These are phyloP conservation scores for Immersiella caudata DNA, from an alignment of 495 filamentous ascomycete species.

Conservation along the genomic window DNA sequence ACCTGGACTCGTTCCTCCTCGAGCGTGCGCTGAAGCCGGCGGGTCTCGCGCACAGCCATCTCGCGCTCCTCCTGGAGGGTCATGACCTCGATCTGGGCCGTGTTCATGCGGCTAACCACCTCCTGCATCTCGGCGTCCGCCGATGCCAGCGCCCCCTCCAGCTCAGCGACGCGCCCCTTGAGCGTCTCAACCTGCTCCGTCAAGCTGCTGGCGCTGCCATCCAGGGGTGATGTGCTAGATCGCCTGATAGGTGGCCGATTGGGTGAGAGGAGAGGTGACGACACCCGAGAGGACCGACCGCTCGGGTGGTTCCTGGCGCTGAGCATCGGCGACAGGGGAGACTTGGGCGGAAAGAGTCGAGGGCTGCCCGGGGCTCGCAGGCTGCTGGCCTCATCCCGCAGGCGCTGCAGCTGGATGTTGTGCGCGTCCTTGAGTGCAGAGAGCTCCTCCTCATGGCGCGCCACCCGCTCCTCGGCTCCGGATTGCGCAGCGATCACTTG, in stretches of 20 bases:
- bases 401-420: slow-evolving; percentile 73
- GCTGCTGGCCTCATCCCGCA: slow-evolving; percentile 55
- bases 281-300: slow-evolving; percentile 53
- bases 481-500: slow-evolving; percentile 81
- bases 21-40: slow-evolving; percentile 64
- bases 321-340: slow-evolving; percentile 68
- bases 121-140: slow-evolving; percentile 94
- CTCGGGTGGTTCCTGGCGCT: slow-evolving; percentile 34
- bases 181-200: slow-evolving; percentile 71
- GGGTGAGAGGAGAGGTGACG: slow-evolving; percentile 32
- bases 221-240: slow-evolving; percentile 43
- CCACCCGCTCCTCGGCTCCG: slow-evolving; percentile 78
- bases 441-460: slow-evolving; percentile 85
- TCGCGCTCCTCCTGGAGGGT: slow-evolving; percentile 91
- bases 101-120: slow-evolving; percentile 88
- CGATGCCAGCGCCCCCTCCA: slow-evolving; percentile 78
- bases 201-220: slow-evolving; percentile 49
- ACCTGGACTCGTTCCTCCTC: slow-evolving; percentile 51
- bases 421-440: slow-evolving; percentile 73
- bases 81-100: slow-evolving; percentile 91
- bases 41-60: slow-evolving; percentile 80
- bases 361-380: slow-evolving; percentile 47
- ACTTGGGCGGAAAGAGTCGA: slow-evolving; percentile 52
- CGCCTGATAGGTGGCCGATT: slow-evolving; percentile 35
- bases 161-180: slow-evolving; percentile 63